Evolutionary conservation across 805 yeast genomes (phyloP).

Genomic region (Saccharomycopsis microspora): DNA sequence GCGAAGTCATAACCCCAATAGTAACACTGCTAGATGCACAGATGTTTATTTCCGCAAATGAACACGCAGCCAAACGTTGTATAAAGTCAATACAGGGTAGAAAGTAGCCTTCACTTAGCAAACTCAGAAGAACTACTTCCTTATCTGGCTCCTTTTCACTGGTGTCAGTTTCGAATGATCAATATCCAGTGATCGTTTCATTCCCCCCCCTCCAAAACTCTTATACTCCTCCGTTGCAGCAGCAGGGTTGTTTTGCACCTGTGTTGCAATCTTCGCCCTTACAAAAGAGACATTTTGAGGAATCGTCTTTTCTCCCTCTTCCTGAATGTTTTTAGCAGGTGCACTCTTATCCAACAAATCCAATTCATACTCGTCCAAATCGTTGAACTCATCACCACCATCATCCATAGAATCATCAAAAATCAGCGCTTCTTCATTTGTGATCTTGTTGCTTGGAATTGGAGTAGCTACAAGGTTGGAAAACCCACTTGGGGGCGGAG

Average conservation of each 20-base stretch:
- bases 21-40: too few relatives aligned
- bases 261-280: constrained; percentile 53
- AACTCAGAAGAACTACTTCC: too few relatives aligned
- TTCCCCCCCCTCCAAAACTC: constrained; percentile 36
- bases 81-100: too few relatives aligned
- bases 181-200: constrained; percentile 35
- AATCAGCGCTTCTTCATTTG: constrained; percentile 17
- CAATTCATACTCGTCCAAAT: constrained; percentile 22
- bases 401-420: constrained; percentile 44
- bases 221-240: constrained; percentile 33
- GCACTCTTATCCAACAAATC: constrained; percentile 3
- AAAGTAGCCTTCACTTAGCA: too few relatives aligned
- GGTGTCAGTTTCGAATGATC: constrained; percentile 64
- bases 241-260: constrained; percentile 34
- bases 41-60: too few relatives aligned
- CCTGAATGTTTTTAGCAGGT: not conserved
- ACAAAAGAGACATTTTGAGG: constrained; percentile 34
- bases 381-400: constrained; percentile 34
- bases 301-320: constrained; percentile 17
- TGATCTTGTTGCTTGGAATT: not conserved
- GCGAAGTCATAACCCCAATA: too few relatives aligned
- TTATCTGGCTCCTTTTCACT: constrained; percentile 29
- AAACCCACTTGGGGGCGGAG: too few relatives aligned
- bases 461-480: not conserved
- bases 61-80: too few relatives aligned